Base-by-base conservation (phyloP, 2,329 filamentous ascomycete species). In the Microcera coccophila region DNA sequence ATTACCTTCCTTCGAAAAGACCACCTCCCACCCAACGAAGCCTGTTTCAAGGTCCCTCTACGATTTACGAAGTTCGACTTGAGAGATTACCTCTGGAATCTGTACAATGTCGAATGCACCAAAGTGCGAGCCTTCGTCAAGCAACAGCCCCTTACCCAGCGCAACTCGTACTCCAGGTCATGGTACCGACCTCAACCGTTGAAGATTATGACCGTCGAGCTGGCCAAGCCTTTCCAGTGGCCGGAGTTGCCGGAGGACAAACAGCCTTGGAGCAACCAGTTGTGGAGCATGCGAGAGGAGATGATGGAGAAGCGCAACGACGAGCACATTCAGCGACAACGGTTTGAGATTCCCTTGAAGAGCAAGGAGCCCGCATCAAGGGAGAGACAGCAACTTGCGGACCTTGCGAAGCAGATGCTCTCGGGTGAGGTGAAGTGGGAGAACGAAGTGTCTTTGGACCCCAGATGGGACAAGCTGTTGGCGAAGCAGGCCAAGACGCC, bases 61-160 rank as follows among this genome's bases (percentile, higher is more conserved):
- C 82, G 80, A 58, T 90, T 96, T 75, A 95, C 89, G 75, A 98
- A 98, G 72, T 84, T 97, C 67, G 93, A 98, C 66, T 72, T 98
- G 32, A 87, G 90, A 66, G 90, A 96, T 72, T 98, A 97, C 73
- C 84, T 98, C 49, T 87, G 81, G 72, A 83, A 95, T 66, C 79
- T 79, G 33, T 98, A 98, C 75, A 76, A 78, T 47, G 83, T 97
- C 48, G 77, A 83, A 51, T 80, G 84, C 41, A 71, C 80, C 39
- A 75, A 75, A 53, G 82, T 97, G 49, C 86, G 91, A 48, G 90
- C 87, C 40, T 91, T 61, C 46, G 79, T 97, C 61, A 82, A 87
- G 67, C 76, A 81, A 63, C 79, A 64, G 47, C 66, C 69, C 14
- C 75, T 77, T 43, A 78, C 79, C 26, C 77, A 76, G 44, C 78